Conservation (phyloP, 257 asterid genomes). For the Handroanthus guayacan region DNA sequence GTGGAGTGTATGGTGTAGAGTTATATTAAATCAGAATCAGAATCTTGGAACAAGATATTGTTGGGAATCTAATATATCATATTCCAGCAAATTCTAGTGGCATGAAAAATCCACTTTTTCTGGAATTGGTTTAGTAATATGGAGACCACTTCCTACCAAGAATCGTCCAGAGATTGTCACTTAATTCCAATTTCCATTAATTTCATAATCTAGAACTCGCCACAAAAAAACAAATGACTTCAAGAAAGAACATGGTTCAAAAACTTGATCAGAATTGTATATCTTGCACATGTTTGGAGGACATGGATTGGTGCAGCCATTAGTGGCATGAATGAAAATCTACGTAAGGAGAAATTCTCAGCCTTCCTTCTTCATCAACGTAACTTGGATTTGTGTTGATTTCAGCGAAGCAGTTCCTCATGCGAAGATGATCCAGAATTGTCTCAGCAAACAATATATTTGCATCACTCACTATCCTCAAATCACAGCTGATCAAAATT, state of each 20-base stretch:
- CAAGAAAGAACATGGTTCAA: background rate
- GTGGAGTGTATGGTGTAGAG: too few species aligned
- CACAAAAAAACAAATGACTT: background rate
- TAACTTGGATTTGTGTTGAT: conserved; percentile 40
- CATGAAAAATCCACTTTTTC: too few species aligned
- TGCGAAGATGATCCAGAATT: conserved; percentile 69
- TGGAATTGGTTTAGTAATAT: too few species aligned
- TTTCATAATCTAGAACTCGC: background rate
- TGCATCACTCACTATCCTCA: conserved; percentile 92
- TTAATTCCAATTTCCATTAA: too few species aligned
- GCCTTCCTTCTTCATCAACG: too few species aligned
- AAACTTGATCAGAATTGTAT: background rate
- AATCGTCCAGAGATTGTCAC: too few species aligned
- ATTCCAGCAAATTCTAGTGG: too few species aligned
- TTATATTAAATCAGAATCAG: too few species aligned
- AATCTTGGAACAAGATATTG: too few species aligned
- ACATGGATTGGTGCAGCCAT: conserved; percentile 60
- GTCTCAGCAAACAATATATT: conserved; percentile 76
- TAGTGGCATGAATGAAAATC: conserved; percentile 66
- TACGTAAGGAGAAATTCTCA: conserved; percentile 28
- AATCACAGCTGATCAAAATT: conserved; percentile 62
- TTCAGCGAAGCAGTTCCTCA: conserved; percentile 65
- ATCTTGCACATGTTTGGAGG: conserved; percentile 94
- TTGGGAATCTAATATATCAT: too few species aligned
- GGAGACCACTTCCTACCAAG: too few species aligned